Conservation (phyloP, 23 red algal species). For the Cyanidioschyzon merolae region DNA sequence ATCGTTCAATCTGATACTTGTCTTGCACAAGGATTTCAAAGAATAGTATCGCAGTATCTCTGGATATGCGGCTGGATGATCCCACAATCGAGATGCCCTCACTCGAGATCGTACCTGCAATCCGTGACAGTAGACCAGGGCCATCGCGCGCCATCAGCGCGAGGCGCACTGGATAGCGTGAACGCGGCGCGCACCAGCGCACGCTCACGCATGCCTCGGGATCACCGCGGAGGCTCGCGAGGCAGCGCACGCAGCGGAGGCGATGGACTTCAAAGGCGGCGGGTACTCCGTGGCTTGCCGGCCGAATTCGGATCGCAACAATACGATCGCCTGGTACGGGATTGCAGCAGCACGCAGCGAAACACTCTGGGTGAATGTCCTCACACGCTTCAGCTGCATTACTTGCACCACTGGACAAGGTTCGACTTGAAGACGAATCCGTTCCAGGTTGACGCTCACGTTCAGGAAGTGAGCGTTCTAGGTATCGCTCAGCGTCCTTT, state of each 20-base stretch:
- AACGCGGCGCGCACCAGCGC: background rate
- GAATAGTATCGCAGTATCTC: background rate
- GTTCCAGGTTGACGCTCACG: background rate
- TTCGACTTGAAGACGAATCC: background rate
- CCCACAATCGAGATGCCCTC: background rate
- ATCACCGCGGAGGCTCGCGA: background rate
- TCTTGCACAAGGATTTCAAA: background rate
- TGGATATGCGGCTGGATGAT: background rate
- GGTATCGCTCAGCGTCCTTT: background rate
- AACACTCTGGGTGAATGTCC: background rate
- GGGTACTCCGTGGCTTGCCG: background rate
- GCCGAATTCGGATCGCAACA: background rate
- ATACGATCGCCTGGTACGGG: conserved; percentile 5
- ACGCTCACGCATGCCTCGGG: conserved; percentile 4
- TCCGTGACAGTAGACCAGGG: background rate
- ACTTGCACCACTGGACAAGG: too few relatives aligned
- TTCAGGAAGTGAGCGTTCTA: background rate
- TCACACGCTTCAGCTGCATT: background rate
- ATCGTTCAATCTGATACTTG: background rate
- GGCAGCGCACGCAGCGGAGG: background rate
- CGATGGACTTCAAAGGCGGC: background rate
- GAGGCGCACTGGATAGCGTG: background rate
- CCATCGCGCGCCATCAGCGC: background rate
- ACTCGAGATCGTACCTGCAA: background rate
- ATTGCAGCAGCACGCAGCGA: conserved; percentile 5